Evolutionary conservation across 148 eudicot species (phyloP), one percentile per base, ranked within the genome.

Genomic region (Nyssa sinensis): DNA sequence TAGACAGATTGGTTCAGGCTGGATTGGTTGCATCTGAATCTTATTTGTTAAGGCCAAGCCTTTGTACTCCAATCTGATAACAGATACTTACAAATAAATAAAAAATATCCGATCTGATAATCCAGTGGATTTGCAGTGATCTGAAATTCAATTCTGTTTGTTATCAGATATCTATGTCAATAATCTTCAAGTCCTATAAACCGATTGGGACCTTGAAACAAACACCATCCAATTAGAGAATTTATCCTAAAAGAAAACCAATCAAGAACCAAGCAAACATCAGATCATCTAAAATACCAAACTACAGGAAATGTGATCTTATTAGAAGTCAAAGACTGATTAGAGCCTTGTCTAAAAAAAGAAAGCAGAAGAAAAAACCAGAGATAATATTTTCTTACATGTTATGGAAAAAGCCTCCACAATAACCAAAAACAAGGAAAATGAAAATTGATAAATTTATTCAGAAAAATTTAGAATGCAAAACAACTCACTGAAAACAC

Each of bases 351-450:
- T 24, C 19, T 2, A 35, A 59, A 41, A 59, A 24, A 31, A 7
- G 30, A 31, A 28, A 37, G 59, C 35, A 75, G 60, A 75, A 16
- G 39, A 21, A 60, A 39, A 59, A 9, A 44, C 10, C 24, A 14
- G 29, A 33, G 25, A 41, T 30, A 33, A 59, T 17, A 37, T 37
- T 9, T 37, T 70, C 41, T 70, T 68, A 69, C 74, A 62, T 53
- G 62, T 16, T 41, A 27, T 25, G 61, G 2, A 61, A 24, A 68
- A 47, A 67, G 25, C 62, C 73, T 76, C 79, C 62, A 49, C 63
- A 70, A 32, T 25, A 55, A 49, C 29, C 8, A 29, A 59, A 11
- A 5, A 31, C 30, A 58, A 67, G 1, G 57, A 41, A 60, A 59
- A 39, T 21, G 17, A n/a, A n/a, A 10, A 37, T 4, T 4, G 5